Conservation (phyloP, 2,329 filamentous ascomycete species). For the Ophiostoma sp. region DNA sequence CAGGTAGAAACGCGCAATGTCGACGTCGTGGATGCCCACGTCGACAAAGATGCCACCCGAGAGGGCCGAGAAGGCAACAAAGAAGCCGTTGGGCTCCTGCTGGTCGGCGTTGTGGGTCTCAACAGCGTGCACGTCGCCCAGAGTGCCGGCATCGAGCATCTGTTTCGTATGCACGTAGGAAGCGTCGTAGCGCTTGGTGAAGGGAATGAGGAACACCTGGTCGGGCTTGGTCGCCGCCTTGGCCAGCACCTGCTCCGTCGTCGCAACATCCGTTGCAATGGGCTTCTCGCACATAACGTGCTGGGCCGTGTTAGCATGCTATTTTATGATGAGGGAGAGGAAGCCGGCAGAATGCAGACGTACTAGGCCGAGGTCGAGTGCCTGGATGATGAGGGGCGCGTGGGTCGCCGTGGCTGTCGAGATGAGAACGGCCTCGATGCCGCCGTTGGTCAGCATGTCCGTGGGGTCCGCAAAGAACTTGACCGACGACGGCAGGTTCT, state of each 20-base stretch:
- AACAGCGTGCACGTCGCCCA: slow-evolving; percentile 19
- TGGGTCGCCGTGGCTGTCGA: slow-evolving; percentile 32
- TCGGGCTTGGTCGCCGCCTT: slow-evolving; percentile 19
- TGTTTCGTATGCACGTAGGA: slow-evolving; percentile 16
- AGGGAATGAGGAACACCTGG: slow-evolving; percentile 19
- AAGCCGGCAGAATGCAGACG: background rate
- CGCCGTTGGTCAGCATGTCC: slow-evolving; percentile 31
- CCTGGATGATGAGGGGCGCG: slow-evolving; percentile 29
- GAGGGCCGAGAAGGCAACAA: slow-evolving; percentile 18
- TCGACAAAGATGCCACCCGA: slow-evolving; percentile 21
- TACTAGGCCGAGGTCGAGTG: slow-evolving; percentile 26
- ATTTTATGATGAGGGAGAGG: no score
- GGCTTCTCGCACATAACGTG: slow-evolving; percentile 7
- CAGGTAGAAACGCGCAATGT: slow-evolving; percentile 22
- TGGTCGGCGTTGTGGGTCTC: slow-evolving; percentile 18
- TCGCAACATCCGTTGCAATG: slow-evolving; percentile 9
- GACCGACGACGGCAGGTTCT: slow-evolving; percentile 30
- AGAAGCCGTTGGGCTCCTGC: slow-evolving; percentile 22
- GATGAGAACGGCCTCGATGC: slow-evolving; percentile 31
- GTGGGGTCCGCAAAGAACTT: slow-evolving; percentile 29
- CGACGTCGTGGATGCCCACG: slow-evolving; percentile 21
- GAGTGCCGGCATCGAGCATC: slow-evolving; percentile 15
- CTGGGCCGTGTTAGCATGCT: background rate
- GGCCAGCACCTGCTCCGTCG: slow-evolving; percentile 19
- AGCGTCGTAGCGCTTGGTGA: slow-evolving; percentile 17